Base-by-base conservation (phyloP, 2,329 filamentous ascomycete genomes). In the Beauveria brongniartii region DNA sequence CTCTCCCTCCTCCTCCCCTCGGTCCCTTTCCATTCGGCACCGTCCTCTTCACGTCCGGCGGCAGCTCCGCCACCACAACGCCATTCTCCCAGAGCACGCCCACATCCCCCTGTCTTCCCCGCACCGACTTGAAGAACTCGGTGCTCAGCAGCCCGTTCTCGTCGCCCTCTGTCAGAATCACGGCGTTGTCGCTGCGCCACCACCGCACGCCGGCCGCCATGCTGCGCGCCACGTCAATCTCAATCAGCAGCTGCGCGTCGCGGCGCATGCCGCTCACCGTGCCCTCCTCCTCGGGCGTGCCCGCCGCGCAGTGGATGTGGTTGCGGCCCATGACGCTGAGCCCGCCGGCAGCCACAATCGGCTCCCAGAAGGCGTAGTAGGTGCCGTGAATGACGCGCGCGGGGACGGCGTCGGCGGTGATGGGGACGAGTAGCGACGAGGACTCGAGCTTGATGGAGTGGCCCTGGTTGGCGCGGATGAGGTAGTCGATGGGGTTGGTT, bases 381-480 rank as follows among this genome's bases (percentile, higher is more conserved):
- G 93, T 97, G 43, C 94, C 93, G 75, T 97, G 92, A 3, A 97
- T 84, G 3, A 92, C 90, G 0, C 81, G 78, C 0, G 78, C 69
- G 0, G 91, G 91, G 1, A 92, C 67, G 64, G 83, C 83, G 26
- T 69, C 80, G 7, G 71, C 74, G 40, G 81, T 80, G 1, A 84
- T 70, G 1, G 84, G 86, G 61, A 97, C 81, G 3, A 96, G 82
- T 2, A 95, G 81, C 0, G 82, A 82, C 52, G 87, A 84, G n/a
- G 85, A 85, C 30, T 90, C 87, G 41, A 86, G 76, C 69, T 86
- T 85, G 70, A 99, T 90, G 68, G 85, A 91, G 78, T 97, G 94
- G 59, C 94, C 94, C 77, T 97, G 94, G 70, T 95, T 96, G 30
- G 94, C 94, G 69, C 94, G 91, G 75, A 99, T 97, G 37, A 95